phyloP scores from a whole-genome alignment of 2,329 filamentous ascomycete genomes.

The Elsinoe australis region DNA sequence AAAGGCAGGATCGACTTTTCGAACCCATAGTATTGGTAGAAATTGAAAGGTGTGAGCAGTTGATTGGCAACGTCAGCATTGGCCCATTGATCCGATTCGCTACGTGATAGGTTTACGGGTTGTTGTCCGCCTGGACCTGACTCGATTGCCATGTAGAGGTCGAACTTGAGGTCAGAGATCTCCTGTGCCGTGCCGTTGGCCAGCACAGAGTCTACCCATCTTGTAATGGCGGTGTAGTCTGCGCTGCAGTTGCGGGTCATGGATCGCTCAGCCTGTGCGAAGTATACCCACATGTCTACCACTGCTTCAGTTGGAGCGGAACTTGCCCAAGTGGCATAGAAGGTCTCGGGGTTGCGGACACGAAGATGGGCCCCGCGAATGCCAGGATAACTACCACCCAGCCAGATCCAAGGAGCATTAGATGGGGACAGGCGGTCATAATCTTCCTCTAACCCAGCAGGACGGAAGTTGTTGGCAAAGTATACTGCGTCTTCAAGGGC shows the following conservation, averaged over 20 bases:
- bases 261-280: conserved; percentile 19
- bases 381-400: conserved; percentile 24
- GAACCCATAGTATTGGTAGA: conserved; percentile 23
- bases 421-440: conserved; percentile 17
- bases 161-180: conserved; percentile 20
- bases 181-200: conserved; percentile 20
- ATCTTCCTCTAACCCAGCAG: conserved; percentile 17
- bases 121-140: conserved; percentile 17
- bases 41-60: conserved; percentile 17
- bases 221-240: conserved; percentile 20
- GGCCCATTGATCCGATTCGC: conserved; percentile 16
- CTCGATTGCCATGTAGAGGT: conserved; percentile 19
- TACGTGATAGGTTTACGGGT: conserved; percentile 15
- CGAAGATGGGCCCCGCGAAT: conserved; percentile 21
- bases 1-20: conserved; percentile 20
- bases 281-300: conserved; percentile 23
- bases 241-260: conserved; percentile 22
- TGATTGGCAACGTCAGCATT: conserved; percentile 18
- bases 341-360: conserved; percentile 23
- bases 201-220: conserved; percentile 21
- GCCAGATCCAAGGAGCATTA: conserved; percentile 23
- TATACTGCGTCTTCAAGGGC: conserved; percentile 24
- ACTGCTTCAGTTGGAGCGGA: conserved; percentile 21
- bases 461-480: conserved; percentile 23
- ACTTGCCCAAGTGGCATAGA: conserved; percentile 22